Evolutionary conservation across 306 rosid genomes (phyloP).

Genomic region (Lathyrus aphaca): DNA sequence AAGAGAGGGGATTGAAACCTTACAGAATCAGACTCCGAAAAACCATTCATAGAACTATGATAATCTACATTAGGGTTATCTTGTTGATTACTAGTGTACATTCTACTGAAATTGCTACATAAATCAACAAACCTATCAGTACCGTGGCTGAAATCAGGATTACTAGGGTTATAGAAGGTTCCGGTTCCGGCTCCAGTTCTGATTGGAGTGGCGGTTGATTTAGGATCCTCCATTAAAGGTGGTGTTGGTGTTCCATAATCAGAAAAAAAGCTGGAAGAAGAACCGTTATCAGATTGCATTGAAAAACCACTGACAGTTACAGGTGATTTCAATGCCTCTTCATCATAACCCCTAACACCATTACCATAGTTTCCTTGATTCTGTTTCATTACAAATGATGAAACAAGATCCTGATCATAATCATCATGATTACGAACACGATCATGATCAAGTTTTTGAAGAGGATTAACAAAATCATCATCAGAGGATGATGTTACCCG

Average conservation of each 20-base stretch:
- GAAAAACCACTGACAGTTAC: constrained; percentile 55
- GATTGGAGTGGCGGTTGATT: constrained; percentile 39
- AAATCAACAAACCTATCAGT: constrained; percentile 47
- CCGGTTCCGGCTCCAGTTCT: constrained; percentile 27
- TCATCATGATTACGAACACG: constrained; percentile 25
- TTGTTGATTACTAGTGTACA: constrained; percentile 40
- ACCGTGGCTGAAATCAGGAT: constrained; percentile 37
- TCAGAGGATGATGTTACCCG: constrained; percentile 32
- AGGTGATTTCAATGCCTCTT: constrained; percentile 48
- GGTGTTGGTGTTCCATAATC: constrained; percentile 63
- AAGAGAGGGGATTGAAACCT: constrained; percentile 39
- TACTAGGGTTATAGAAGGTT: not conserved
- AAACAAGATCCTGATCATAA: not conserved
- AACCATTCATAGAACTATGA: constrained; percentile 34
- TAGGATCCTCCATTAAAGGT: constrained; percentile 51
- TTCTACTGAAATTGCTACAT: constrained; percentile 43
- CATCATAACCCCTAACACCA: constrained; percentile 33
- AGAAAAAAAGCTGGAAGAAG: constrained; percentile 62
- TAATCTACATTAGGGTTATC: constrained; percentile 19
- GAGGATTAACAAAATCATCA: no score
- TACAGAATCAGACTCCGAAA: constrained; percentile 22
- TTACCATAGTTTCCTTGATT: constrained; percentile 15
- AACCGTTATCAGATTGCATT: constrained; percentile 50
- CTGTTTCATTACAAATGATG: constrained; percentile 23
- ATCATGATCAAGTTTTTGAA: constrained; percentile 33